Conservation (phyloP, 805 yeast species). For the Sungouiozyma intestinalis region DNA sequence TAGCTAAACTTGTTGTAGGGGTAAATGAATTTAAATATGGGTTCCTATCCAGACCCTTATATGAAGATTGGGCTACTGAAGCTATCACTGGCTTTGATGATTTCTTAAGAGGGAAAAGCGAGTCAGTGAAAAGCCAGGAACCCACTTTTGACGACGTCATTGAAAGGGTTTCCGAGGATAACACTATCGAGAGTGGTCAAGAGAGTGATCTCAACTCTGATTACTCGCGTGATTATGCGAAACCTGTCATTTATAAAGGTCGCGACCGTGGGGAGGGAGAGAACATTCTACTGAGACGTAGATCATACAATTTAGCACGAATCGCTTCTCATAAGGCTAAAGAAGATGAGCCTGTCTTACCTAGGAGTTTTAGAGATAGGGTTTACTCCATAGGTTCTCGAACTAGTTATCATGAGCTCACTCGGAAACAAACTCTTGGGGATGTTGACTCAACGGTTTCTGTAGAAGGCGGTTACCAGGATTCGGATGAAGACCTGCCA, state of each 20-base stretch:
- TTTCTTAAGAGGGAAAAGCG: slow-evolving; percentile 12
- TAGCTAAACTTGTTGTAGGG: slow-evolving; percentile 37
- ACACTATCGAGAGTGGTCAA: not conserved
- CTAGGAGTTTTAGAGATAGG: slow-evolving; percentile 27
- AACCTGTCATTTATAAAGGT: slow-evolving; percentile 6
- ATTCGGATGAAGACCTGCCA: slow-evolving; percentile 29
- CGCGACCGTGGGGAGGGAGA: slow-evolving; percentile 8
- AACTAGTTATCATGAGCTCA: slow-evolving; percentile 3
- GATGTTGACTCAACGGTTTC: slow-evolving; percentile 14
- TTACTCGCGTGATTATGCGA: not conserved
- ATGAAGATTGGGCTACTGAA: slow-evolving; percentile 34
- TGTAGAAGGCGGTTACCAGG: slow-evolving; percentile 12
- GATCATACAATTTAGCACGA: slow-evolving; percentile 14
- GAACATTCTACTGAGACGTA: slow-evolving; percentile 4
- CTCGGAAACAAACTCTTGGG: slow-evolving; percentile 14
- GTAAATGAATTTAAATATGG: slow-evolving; percentile 42
- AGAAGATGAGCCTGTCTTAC: slow-evolving; percentile 11
- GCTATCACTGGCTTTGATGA: slow-evolving; percentile 31
- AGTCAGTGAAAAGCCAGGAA: not conserved
- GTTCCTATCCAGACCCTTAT: slow-evolving; percentile 38
- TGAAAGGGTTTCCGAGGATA: not conserved
- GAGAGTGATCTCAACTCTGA: not conserved
- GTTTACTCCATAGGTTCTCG: slow-evolving; percentile 31
- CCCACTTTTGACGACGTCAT: not conserved
- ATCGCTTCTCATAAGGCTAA: slow-evolving; percentile 21